These are phyloP conservation scores for Flaveria ramosissima DNA, from an alignment of 129 eudicot genomes.

Conservation along the genomic window DNA sequence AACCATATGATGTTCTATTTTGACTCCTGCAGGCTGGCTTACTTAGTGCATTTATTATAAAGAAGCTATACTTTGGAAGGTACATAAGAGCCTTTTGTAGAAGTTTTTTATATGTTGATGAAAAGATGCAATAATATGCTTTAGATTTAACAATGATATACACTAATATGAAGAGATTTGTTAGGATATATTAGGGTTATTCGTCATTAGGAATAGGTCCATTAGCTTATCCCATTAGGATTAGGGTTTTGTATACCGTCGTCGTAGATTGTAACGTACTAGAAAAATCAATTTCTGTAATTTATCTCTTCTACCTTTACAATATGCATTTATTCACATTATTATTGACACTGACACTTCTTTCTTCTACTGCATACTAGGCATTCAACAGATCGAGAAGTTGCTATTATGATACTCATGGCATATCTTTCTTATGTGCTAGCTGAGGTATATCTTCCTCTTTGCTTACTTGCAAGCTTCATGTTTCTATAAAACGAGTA, in stretches of 20 bases:
- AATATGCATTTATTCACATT: not conserved
- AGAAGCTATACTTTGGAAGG: slow-evolving; percentile 78
- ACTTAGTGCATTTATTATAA: slow-evolving; percentile 66
- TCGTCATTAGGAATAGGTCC: too few relatives aligned
- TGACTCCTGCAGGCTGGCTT: slow-evolving; percentile 61
- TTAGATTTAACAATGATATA: not conserved
- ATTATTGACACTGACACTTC: slow-evolving; percentile 5
- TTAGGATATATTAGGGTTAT: too few relatives aligned
- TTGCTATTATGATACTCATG: slow-evolving; percentile 84
- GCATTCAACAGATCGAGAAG: slow-evolving; percentile 83
- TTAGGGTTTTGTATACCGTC: too few relatives aligned
- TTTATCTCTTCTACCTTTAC: not conserved
- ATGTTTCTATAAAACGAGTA: not conserved
- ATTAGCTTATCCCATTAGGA: too few relatives aligned
- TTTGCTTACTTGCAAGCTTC: not conserved
- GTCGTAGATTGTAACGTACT: not conserved
- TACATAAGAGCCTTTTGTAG: slow-evolving; percentile 7
- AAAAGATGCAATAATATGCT: not conserved
- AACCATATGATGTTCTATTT: slow-evolving; percentile 24
- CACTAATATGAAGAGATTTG: too few relatives aligned
- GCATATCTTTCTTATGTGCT: slow-evolving; percentile 74
- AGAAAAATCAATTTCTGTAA: too few relatives aligned
- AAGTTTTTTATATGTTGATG: slow-evolving; percentile 11
- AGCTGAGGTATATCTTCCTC: slow-evolving; percentile 58
- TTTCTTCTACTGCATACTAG: slow-evolving; percentile 37